Conservation (phyloP, 2,329 filamentous ascomycete species). For the Penicillium sp. region DNA sequence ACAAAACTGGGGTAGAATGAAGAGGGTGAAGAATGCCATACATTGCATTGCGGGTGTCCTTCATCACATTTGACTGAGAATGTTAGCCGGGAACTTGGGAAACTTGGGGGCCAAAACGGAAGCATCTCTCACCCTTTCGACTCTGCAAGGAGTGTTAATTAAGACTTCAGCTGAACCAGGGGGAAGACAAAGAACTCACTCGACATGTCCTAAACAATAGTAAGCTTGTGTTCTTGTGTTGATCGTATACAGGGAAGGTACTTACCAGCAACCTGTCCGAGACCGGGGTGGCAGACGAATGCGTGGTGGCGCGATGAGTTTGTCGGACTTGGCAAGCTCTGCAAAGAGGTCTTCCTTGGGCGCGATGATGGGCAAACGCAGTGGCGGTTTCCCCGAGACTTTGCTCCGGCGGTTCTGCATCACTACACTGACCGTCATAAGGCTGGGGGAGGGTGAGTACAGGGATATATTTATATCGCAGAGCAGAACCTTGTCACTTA, state of each 20-base stretch:
- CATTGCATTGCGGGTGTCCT: constrained; percentile 55
- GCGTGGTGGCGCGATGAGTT: constrained; percentile 39
- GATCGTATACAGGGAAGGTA: constrained; percentile 1
- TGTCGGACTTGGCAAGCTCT: constrained; percentile 31
- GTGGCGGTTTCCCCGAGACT: constrained; percentile 38
- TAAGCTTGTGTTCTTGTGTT: constrained; percentile 11
- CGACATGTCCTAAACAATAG: constrained; percentile 42
- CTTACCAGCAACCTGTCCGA: constrained; percentile 56
- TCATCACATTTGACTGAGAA: constrained; percentile 59
- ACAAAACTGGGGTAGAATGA: neutral
- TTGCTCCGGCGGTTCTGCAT: constrained; percentile 41
- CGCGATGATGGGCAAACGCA: constrained; percentile 47
- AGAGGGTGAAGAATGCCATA: constrained; percentile 35
- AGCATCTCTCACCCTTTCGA: constrained; percentile 39
- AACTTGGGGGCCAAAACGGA: neutral
- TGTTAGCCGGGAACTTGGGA: constrained; percentile 16
- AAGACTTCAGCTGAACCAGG: neutral
- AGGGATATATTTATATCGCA: constrained; percentile 16
- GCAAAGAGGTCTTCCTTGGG: constrained; percentile 42
- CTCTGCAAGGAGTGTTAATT: constrained; percentile 29
- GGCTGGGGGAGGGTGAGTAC: constrained; percentile 10
- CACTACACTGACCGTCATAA: constrained; percentile 38
- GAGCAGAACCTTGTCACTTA: constrained; percentile 10
- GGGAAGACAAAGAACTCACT: constrained; percentile 32
- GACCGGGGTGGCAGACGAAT: constrained; percentile 55